A percentile compares a stretch with the other conserved stretches of the same genome.
phyloP scores from a whole-genome alignment of 169 alveolate genomes.

The Babesia ovata region DNA sequence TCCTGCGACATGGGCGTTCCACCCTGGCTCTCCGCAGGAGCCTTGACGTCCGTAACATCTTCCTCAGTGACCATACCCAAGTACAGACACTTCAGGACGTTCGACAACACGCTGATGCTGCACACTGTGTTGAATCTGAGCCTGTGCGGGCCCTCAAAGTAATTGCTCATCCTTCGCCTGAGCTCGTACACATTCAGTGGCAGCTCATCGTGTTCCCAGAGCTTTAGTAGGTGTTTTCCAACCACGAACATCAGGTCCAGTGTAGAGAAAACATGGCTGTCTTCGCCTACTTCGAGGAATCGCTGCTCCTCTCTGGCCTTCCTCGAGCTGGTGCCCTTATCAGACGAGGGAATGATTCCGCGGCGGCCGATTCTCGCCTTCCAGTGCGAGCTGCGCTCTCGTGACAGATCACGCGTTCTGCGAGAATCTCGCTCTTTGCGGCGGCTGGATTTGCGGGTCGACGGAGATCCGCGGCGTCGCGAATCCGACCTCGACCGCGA shows the following conservation, averaged over 20 bases:
- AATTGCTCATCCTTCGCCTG: slow-evolving; percentile 6
- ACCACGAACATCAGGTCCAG: slow-evolving; percentile 26
- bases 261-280: slow-evolving; percentile 7
- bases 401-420: neutral
- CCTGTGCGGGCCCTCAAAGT: slow-evolving; percentile 26
- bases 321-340: neutral
- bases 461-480: slow-evolving; percentile 7
- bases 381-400: slow-evolving; percentile 5
- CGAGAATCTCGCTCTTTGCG: slow-evolving; percentile 7
- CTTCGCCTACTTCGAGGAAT: neutral
- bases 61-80: neutral
- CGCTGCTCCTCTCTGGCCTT: slow-evolving; percentile 14
- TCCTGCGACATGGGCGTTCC: slow-evolving; percentile 25
- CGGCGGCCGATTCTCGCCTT: slow-evolving; percentile 12
- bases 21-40: neutral
- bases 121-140: slow-evolving; percentile 26
- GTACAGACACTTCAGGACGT: slow-evolving; percentile 1
- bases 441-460: neutral
- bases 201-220: neutral
- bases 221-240: neutral
- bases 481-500: slow-evolving; percentile 15
- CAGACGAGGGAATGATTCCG: neutral
- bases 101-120: neutral
- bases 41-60: neutral
- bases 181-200: slow-evolving; percentile 25